Evolutionary conservation across 192 early-diverging fungal species (phyloP), one percentile per base, ranked within the genome.

Genomic region (Backusella luteola): DNA sequence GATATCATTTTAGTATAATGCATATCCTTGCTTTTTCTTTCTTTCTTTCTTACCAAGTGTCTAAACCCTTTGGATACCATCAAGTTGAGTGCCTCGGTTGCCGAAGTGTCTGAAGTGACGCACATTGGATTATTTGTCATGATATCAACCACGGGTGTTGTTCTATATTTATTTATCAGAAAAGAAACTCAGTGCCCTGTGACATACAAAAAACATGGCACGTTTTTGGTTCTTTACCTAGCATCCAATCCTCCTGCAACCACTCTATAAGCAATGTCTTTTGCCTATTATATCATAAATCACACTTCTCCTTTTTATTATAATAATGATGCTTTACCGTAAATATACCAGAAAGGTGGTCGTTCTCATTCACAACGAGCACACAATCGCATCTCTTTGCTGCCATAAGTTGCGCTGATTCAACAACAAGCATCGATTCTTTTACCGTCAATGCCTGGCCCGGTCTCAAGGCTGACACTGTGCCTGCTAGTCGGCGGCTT

Each of bases 361-460:
- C 95, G 23, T 97, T 92, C 34, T 93, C 91, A 81, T 97, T 94
- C n/a, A 98, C 94, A 49, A 98, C 93, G 9, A 99, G 87, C 44
- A 99, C 95, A 77, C 95, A 95, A 81, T 99, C 98, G 6, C 92
- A 90, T 32, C 97, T 89, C 87, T 98, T 98, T 21, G 98, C 98
- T 5, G 98, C 97, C 97, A 99, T 98, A 75, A 94, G 86, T 83
- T 94, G 94, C n/a, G 94, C 91, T 0, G 93, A 94, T 80, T 96
- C 94, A 44, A 90, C 88, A 46, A 95, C 91, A 34, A 90, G 83
- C 76, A 94, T 87, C 35, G 87, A 89, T 46, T 95, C 91, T 74
- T 89, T 90, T 74, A 95, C 91, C 8, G 95, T 96, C 79, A 99
- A 87, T 15, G 96, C 95, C 23, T 94, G 90, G 0, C 92, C 89